phyloP scores from a whole-genome alignment of 768 basidiomycete species.

The Podaxis rugospora region DNA sequence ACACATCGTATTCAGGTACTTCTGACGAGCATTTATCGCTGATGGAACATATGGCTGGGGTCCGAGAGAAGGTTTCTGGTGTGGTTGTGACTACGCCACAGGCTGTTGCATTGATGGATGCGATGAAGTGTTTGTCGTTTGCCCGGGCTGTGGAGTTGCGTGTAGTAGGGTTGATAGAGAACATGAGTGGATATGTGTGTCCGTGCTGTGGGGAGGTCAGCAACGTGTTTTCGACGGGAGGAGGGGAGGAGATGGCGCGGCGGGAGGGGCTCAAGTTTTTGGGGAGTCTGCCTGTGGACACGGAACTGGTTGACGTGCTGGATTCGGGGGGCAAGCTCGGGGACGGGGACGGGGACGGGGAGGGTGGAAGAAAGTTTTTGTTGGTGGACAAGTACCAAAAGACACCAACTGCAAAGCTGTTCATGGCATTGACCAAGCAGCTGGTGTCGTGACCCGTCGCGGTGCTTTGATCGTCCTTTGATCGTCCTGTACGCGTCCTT shows the following conservation, averaged over 20 bases:
- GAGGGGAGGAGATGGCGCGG: slow-evolving; percentile 84
- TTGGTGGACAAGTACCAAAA: slow-evolving; percentile 58
- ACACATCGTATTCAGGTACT: slow-evolving; percentile 59
- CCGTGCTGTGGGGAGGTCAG: slow-evolving; percentile 96
- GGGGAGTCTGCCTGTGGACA: slow-evolving; percentile 90
- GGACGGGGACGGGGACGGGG: slow-evolving; percentile 27
- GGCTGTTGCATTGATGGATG: slow-evolving; percentile 92
- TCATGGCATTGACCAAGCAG: slow-evolving; percentile 48
- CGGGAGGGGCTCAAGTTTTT: slow-evolving; percentile 73
- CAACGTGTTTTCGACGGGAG: slow-evolving; percentile 92
- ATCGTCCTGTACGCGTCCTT: neutral
- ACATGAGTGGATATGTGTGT: slow-evolving; percentile 98
- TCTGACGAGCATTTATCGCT: slow-evolving; percentile 98
- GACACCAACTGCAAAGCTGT: slow-evolving; percentile 69
- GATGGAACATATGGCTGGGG: slow-evolving; percentile 87
- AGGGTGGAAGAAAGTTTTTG: slow-evolving; percentile 32
- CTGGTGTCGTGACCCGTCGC: slow-evolving; percentile 12
- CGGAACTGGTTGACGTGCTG: slow-evolving; percentile 80
- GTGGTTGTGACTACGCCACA: slow-evolving; percentile 97
- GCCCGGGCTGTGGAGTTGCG: slow-evolving; percentile 83
- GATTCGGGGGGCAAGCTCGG: slow-evolving; percentile 42
- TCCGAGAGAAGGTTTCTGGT: slow-evolving; percentile 72
- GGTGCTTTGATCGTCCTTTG: neutral
- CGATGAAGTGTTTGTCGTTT: slow-evolving; percentile 95
- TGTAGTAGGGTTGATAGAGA: slow-evolving; percentile 90